Percentiles rank a stretch among this genome's conserved stretches.
These are phyloP conservation scores for Colletotrichum cuscutae DNA, from an alignment of 2,329 filamentous ascomycete genomes.

Conservation along the genomic window DNA sequence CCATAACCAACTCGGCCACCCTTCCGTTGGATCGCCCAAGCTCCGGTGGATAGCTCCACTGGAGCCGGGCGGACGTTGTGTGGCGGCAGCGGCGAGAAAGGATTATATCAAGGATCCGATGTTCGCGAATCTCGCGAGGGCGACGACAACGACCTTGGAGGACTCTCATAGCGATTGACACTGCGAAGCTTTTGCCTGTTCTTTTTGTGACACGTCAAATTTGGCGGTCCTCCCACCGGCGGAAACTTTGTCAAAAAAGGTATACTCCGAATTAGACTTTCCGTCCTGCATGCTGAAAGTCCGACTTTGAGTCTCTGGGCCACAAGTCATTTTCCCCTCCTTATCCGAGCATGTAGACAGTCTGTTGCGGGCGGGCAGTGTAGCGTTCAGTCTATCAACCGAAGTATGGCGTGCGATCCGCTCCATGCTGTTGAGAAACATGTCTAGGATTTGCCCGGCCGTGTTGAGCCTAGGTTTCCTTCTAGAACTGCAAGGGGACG, in stretches of 20 bases:
- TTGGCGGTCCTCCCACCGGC: neutral
- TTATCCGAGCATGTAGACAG: neutral
- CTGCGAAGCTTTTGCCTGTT: too few species aligned
- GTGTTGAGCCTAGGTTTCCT: neutral
- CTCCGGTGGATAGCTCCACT: neutral
- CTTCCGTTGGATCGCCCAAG: neutral
- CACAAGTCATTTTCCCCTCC: neutral
- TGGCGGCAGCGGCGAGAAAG: accelerated
- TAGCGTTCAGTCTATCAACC: neutral
- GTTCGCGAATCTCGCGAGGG: too few species aligned
- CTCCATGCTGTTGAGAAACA: conserved; percentile 16
- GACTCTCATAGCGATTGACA: too few species aligned
- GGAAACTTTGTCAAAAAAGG: neutral
- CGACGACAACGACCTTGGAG: too few species aligned
- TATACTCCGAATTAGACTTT: neutral
- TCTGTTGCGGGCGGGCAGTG: too few species aligned
- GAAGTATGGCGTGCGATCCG: neutral
- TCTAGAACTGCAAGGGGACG: neutral
- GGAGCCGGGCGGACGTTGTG: neutral
- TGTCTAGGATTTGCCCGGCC: neutral
- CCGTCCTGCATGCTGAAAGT: neutral
- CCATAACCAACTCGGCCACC: conserved; percentile 21
- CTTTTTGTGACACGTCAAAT: too few species aligned
- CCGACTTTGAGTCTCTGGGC: neutral
- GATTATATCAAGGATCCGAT: neutral